These are phyloP conservation scores for Coemansia sp. DNA, from an alignment of 192 early-diverging fungal genomes.

Conservation along the genomic window DNA sequence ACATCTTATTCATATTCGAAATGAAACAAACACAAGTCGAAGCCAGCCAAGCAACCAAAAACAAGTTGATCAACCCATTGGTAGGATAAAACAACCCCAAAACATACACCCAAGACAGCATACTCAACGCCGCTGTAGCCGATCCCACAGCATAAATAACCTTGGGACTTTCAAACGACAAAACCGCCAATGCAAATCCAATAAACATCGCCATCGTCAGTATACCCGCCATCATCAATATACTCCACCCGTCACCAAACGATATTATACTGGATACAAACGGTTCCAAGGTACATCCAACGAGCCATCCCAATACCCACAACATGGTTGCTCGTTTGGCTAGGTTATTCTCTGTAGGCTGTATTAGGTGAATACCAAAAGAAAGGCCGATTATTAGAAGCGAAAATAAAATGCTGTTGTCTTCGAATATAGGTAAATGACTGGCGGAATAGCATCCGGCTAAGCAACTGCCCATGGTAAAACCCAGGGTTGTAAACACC, in stretches of 20 bases:
- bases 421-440: not conserved
- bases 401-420: not conserved
- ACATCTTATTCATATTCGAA: constrained; percentile 27
- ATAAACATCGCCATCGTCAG: not conserved
- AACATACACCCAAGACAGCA: constrained; percentile 22
- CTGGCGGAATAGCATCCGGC: constrained; percentile 7
- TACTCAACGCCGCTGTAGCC: constrained; percentile 1
- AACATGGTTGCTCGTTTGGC: not conserved
- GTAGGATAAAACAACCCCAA: constrained; percentile 23
- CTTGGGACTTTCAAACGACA: not conserved
- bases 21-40: constrained; percentile 24
- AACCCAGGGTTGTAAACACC: constrained; percentile 12
- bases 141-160: constrained; percentile 25
- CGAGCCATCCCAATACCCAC: not conserved
- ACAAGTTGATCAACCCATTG: constrained; percentile 3
- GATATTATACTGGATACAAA: not conserved
- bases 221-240: not conserved
- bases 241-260: not conserved
- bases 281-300: not conserved
- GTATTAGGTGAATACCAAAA: not conserved
- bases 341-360: not conserved
- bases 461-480: constrained; percentile 12
- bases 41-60: constrained; percentile 16
- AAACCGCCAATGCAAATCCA: not conserved
- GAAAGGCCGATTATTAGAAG: not conserved